Conservation (phyloP, 225 moss, liverwort and hornwort species). For the Thuidium tamariscinum region DNA sequence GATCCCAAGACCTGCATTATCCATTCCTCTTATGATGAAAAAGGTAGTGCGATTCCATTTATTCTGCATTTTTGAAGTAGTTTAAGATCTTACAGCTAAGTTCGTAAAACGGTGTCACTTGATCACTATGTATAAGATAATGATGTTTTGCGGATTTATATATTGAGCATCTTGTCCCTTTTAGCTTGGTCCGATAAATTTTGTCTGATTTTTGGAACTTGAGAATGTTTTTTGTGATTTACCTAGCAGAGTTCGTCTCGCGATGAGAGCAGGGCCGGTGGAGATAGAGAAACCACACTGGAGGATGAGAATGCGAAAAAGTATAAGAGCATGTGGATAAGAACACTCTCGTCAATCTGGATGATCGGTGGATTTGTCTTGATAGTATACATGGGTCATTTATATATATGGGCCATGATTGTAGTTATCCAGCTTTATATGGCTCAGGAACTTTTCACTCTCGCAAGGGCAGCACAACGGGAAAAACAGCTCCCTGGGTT, state of each 20-base stretch:
- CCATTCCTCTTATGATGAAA: slow-evolving; percentile 51
- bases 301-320: slow-evolving; percentile 44
- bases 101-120: not conserved
- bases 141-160: not conserved
- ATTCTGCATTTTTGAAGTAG: not conserved
- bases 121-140: not conserved
- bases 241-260: slow-evolving; percentile 13
- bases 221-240: not conserved
- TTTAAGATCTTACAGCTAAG: not conserved
- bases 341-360: slow-evolving; percentile 84
- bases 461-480: slow-evolving; percentile 63
- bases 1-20: slow-evolving; percentile 43
- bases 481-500: slow-evolving; percentile 77
- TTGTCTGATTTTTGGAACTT: not conserved
- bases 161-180: not conserved
- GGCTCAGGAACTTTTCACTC: slow-evolving; percentile 93
- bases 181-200: not conserved
- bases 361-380: slow-evolving; percentile 92
- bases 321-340: slow-evolving; percentile 84
- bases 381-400: slow-evolving; percentile 93
- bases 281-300: slow-evolving; percentile 15
- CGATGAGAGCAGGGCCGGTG: slow-evolving; percentile 17
- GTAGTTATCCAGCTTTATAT: slow-evolving; percentile 96
- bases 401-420: slow-evolving; percentile 99
- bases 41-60: slow-evolving; percentile 15